These are phyloP conservation scores for Spathaspora girioi DNA, from an alignment of 805 yeast genomes.

Conservation along the genomic window DNA sequence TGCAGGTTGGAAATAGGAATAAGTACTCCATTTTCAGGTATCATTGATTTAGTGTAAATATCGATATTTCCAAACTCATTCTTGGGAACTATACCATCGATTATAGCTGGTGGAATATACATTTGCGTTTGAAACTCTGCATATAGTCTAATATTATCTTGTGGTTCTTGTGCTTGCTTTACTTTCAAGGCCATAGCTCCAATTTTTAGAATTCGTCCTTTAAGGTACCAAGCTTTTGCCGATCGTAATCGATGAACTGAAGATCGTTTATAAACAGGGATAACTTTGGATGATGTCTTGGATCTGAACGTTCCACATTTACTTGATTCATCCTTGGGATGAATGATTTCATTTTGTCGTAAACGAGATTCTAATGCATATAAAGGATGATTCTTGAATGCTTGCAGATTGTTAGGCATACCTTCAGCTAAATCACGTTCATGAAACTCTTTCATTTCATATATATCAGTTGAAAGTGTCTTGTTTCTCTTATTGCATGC, in stretches of 20 bases:
- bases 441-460: slow-evolving; percentile 59
- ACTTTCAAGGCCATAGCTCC: slow-evolving; percentile 66
- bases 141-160: slow-evolving; percentile 62
- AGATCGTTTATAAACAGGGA: slow-evolving; percentile 65
- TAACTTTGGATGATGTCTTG: slow-evolving; percentile 36
- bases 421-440: slow-evolving; percentile 72
- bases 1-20: slow-evolving; percentile 24
- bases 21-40: slow-evolving; percentile 75
- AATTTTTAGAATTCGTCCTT: slow-evolving; percentile 69
- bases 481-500: slow-evolving; percentile 8
- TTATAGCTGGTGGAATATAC: slow-evolving; percentile 63
- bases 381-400: slow-evolving; percentile 82
- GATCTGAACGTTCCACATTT: slow-evolving; percentile 68
- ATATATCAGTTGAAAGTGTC: slow-evolving; percentile 39
- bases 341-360: slow-evolving; percentile 65
- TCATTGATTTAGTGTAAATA: slow-evolving; percentile 71
- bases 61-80: slow-evolving; percentile 85
- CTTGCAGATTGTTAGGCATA: slow-evolving; percentile 79
- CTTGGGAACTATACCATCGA: slow-evolving; percentile 65
- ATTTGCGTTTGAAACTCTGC: slow-evolving; percentile 74
- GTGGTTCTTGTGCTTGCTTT: slow-evolving; percentile 36
- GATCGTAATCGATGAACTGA: slow-evolving; percentile 64
- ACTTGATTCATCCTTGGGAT: slow-evolving; percentile 52
- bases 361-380: slow-evolving; percentile 79
- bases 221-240: slow-evolving; percentile 82